These are phyloP conservation scores for Leucaena leucocephala DNA, from an alignment of 306 rosid genomes.

Conservation along the genomic window DNA sequence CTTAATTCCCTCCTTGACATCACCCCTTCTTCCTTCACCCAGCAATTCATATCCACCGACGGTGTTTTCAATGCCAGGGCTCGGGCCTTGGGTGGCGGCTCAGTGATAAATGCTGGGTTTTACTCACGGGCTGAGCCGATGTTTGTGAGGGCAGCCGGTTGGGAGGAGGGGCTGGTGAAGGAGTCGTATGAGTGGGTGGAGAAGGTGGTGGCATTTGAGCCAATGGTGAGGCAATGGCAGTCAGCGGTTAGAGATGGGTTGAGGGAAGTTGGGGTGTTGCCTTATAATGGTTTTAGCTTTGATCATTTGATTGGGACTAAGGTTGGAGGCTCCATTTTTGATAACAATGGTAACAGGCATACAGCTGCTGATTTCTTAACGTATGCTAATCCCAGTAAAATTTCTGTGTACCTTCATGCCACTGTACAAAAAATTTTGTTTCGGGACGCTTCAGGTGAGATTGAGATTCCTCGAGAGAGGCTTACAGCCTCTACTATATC, in stretches of 20 bases:
- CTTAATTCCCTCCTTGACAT: not conserved
- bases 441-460: not conserved
- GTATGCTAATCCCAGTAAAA: not conserved
- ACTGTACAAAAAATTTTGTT: not conserved
- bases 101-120: not conserved
- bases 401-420: not conserved
- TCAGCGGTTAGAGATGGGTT: too few species aligned
- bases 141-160: slow-evolving; percentile 49
- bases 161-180: slow-evolving; percentile 49
- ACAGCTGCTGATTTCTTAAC: not conserved
- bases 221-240: too few species aligned
- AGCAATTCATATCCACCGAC: not conserved
- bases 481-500: too few species aligned
- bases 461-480: too few species aligned
- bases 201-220: not conserved
- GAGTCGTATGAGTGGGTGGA: slow-evolving; percentile 72
- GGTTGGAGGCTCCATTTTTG: not conserved
- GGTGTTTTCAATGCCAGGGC: not conserved
- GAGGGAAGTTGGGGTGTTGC: too few species aligned
- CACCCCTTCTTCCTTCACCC: not conserved
- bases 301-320: not conserved
- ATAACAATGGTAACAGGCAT: not conserved
- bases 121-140: too few species aligned
- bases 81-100: not conserved
- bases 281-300: too few species aligned